Base-by-base conservation (phyloP, 2,329 filamentous ascomycete species). In the Chalaropsis thielavioides region DNA sequence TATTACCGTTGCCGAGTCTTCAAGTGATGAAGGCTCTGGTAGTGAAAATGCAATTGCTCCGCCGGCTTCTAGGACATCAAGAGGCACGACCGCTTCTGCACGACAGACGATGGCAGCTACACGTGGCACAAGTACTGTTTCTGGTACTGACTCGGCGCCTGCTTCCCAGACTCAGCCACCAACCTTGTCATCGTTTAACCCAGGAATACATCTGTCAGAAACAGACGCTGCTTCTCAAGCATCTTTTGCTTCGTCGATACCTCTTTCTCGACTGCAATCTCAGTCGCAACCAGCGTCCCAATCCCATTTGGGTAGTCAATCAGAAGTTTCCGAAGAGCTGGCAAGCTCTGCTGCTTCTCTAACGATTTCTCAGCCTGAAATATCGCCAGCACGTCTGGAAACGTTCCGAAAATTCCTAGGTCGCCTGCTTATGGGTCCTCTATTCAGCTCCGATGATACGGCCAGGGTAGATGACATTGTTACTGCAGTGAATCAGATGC, bases 391-490 rank as follows among this genome's bases (percentile, higher is more conserved):
- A 49, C 83, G 94, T 49, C 76, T 96, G 31, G 78, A 82, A 5
- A 76, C 84, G 1, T 99, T 99, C 85, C 85, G 90, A 64, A 83
- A 83, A 11, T 83, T 88, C 1, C 80, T 99, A 2, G 94, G 94
- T 27, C 88, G 90, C 70, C 79, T 99, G 64, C 86, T 96, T 71
- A 87, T 87, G 70, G 87, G 88, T 0, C 80, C 83, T 13, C 75
- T 99, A n/a, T 99, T 99, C 73, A 64, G 62, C 41, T 84, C 86
- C 40, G 89, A 95, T 68, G 94, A 97, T 71, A 84, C 86, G 19
- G 90, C 91, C 15, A 81, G 87, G 67, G 81, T 96, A 1, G 83
- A 85, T 68, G 83, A 83, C 31, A 80, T 99, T 40, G 80, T 96
- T 19, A 81, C 80, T 2, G 89, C 89, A 8, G 88, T 99, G 62